These are phyloP conservation scores for Thozetella sp. DNA, from an alignment of 495 filamentous ascomycete species.

Conservation along the genomic window DNA sequence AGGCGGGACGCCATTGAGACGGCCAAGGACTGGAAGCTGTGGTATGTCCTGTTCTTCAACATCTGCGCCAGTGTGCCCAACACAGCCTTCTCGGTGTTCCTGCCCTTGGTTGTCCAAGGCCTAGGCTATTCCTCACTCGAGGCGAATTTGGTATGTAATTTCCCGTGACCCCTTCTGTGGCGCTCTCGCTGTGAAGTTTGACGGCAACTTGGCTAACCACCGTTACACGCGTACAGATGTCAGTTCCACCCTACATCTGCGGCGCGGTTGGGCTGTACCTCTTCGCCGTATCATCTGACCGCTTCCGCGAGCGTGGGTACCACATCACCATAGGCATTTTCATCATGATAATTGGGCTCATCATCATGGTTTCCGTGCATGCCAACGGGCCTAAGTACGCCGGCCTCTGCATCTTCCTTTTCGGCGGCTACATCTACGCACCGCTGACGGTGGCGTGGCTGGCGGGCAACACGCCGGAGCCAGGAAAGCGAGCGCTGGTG, in stretches of 20 bases:
- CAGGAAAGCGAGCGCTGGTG: conserved; percentile 50
- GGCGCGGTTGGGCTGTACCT: conserved; percentile 47
- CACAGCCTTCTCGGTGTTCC: conserved; percentile 56
- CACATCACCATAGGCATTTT: conserved; percentile 50
- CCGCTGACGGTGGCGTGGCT: conserved; percentile 63
- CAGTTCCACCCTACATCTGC: conserved; percentile 56
- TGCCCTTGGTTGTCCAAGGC: conserved; percentile 50
- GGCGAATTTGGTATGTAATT: conserved; percentile 42
- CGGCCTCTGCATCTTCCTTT: conserved; percentile 54
- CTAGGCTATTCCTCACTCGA: conserved; percentile 41
- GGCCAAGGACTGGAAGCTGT: conserved; percentile 52
- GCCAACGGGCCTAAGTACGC: conserved; percentile 40
- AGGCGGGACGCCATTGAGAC: conserved; percentile 50
- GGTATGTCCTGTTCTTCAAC: conserved; percentile 50
- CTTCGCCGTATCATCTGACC: conserved; percentile 24
- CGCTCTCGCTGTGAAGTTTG: background rate
- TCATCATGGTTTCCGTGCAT: conserved; percentile 36
- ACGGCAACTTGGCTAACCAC: no score
- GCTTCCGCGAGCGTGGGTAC: conserved; percentile 38
- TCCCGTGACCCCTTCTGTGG: background rate
- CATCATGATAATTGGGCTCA: conserved; percentile 46
- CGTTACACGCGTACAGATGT: no score
- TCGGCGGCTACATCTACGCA: conserved; percentile 53
- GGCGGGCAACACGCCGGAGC: conserved; percentile 44
- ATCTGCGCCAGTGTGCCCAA: conserved; percentile 54